Evolutionary conservation across 768 basidiomycete species (phyloP).

Genomic region (Amanita brunnescens): DNA sequence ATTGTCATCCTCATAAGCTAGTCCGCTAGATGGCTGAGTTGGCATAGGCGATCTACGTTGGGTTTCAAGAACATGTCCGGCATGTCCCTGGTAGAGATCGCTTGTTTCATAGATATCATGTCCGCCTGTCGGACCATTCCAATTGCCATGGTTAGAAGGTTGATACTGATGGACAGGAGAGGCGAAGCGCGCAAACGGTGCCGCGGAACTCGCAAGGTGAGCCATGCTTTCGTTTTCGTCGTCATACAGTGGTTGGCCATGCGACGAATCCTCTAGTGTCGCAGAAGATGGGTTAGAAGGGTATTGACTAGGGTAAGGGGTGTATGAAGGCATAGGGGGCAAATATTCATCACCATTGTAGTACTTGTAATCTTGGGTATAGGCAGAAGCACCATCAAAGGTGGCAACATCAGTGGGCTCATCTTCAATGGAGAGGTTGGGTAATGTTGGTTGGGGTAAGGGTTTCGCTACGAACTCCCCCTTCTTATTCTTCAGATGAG

Average conservation of each 20-base stretch:
- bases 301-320: slow-evolving; percentile 53
- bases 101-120: slow-evolving; percentile 46
- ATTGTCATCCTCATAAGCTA: slow-evolving; percentile 31
- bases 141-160: background rate
- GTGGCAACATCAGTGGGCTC: slow-evolving; percentile 50
- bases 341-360: slow-evolving; percentile 52
- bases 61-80: slow-evolving; percentile 23
- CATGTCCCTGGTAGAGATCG: slow-evolving; percentile 48
- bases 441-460: slow-evolving; percentile 90
- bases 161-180: slow-evolving; percentile 14
- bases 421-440: slow-evolving; percentile 83
- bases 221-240: slow-evolving; percentile 62
- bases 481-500: slow-evolving; percentile 89
- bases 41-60: slow-evolving; percentile 15
- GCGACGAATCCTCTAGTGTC: slow-evolving; percentile 45
- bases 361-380: slow-evolving; percentile 48
- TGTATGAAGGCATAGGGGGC: slow-evolving; percentile 72
- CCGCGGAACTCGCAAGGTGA: slow-evolving; percentile 49
- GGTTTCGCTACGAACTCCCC: slow-evolving; percentile 75
- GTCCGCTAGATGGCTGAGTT: slow-evolving; percentile 13
- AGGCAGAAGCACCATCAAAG: slow-evolving; percentile 40
- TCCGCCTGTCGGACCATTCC: slow-evolving; percentile 6
- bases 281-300: slow-evolving; percentile 51
- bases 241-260: slow-evolving; percentile 44
- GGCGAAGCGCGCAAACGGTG: slow-evolving; percentile 41